phyloP scores from a whole-genome alignment of 1,284 basidiomycete species.

The Coriolopsis trogii region DNA sequence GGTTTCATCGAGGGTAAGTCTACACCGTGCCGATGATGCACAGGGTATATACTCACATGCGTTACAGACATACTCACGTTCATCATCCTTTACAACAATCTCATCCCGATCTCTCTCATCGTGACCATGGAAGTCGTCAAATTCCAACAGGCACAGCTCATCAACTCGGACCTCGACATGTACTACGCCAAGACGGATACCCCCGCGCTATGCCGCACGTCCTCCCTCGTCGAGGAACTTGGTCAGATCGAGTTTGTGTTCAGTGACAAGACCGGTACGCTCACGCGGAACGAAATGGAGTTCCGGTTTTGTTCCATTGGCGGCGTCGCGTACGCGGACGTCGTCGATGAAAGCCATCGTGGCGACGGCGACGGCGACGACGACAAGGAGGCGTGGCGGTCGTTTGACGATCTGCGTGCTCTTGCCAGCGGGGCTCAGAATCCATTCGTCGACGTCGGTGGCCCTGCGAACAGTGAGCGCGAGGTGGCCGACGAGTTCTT shows the following conservation, averaged over 20 bases:
- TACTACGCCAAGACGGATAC: constrained; percentile 96
- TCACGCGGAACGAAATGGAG: constrained; percentile 99
- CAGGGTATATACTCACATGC: constrained; percentile 2
- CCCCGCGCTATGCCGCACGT: constrained; percentile 95
- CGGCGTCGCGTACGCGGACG: constrained; percentile 88
- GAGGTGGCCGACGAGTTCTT: constrained; percentile 85
- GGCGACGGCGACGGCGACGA: constrained; percentile 60
- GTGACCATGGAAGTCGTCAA: constrained; percentile 99
- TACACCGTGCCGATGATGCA: constrained; percentile 7
- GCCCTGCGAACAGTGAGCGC: constrained; percentile 42
- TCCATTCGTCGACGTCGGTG: constrained; percentile 53
- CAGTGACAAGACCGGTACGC: constrained; percentile 97
- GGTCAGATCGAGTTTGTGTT: constrained; percentile 99
- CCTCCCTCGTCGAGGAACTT: constrained; percentile 96
- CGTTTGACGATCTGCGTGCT: constrained; percentile 73
- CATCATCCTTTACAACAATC: constrained; percentile 98
- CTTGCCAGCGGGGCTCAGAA: constrained; percentile 53
- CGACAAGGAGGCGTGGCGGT: constrained; percentile 71
- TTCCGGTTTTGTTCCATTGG: constrained; percentile 91
- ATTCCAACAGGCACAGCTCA: constrained; percentile 95
- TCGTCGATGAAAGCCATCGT: constrained; percentile 82
- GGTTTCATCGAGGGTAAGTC: constrained; percentile 74
- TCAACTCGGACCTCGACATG: constrained; percentile 97
- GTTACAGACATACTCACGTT: constrained; percentile 92
- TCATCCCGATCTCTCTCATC: constrained; percentile 98